These are phyloP conservation scores for Beta lomatogona DNA, from an alignment of 179 eudicot genomes.

Conservation along the genomic window DNA sequence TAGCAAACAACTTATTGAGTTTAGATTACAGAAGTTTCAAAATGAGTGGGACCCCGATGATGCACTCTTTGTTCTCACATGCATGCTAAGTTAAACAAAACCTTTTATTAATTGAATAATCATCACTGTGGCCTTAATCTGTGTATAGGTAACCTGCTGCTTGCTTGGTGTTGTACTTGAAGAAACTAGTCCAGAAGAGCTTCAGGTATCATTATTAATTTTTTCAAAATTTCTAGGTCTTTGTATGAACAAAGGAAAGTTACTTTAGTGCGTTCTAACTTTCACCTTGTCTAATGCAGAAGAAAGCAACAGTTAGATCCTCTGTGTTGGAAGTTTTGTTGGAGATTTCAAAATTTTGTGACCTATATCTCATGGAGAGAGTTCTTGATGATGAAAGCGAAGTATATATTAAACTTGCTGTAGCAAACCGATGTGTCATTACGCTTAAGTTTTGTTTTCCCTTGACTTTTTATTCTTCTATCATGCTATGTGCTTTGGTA, in stretches of 20 bases:
- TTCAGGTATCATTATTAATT: conserved; percentile 50
- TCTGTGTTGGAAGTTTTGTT: conserved; percentile 83
- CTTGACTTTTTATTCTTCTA: conserved; percentile 3
- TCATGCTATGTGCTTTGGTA: background rate
- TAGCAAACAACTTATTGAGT: background rate
- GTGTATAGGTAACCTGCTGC: conserved; percentile 69
- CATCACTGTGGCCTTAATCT: background rate
- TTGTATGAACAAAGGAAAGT: background rate
- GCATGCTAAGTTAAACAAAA: background rate
- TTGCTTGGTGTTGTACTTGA: conserved; percentile 76
- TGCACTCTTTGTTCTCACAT: background rate
- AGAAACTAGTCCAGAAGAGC: conserved; percentile 76
- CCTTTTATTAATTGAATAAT: background rate
- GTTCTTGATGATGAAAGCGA: conserved; percentile 92
- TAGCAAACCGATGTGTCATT: conserved; percentile 1
- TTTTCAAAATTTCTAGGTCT: background rate
- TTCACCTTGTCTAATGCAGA: conserved; percentile 43
- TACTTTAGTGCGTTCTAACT: background rate
- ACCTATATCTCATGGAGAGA: conserved; percentile 80
- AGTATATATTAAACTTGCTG: conserved; percentile 42
- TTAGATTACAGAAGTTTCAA: conserved; percentile 3
- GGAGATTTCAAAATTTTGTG: conserved; percentile 86
- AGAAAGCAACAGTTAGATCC: conserved; percentile 77
- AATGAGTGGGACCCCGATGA: background rate
- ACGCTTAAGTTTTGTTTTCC: background rate